Conservation (phyloP, 2,329 filamentous ascomycete species). For the Pseudogymnoascus sp. region DNA sequence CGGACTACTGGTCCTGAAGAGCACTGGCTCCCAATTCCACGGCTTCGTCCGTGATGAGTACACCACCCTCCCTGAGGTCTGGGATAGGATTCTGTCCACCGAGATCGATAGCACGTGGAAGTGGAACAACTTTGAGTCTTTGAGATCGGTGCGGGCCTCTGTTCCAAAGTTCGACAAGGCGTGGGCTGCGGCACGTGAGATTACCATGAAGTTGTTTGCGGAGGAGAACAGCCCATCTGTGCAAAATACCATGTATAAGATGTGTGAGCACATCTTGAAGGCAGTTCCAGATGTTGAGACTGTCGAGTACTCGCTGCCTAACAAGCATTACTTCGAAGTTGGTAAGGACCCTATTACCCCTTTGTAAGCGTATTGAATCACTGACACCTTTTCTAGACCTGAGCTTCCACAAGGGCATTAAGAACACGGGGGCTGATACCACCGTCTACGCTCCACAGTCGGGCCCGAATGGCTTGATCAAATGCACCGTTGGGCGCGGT, state of each 20-base stretch:
- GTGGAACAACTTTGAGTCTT: slow-evolving; percentile 63
- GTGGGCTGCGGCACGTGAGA: slow-evolving; percentile 66
- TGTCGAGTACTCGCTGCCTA: slow-evolving; percentile 79
- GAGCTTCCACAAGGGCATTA: slow-evolving; percentile 89
- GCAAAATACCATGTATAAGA: slow-evolving; percentile 98
- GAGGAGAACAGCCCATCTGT: slow-evolving; percentile 86
- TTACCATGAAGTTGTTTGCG: slow-evolving; percentile 88
- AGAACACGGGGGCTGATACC: slow-evolving; percentile 92
- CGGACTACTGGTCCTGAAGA: slow-evolving; percentile 85
- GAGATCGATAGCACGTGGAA: slow-evolving; percentile 82
- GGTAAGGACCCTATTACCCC: slow-evolving; percentile 42
- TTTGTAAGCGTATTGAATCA: slow-evolving; percentile 10
- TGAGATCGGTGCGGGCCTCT: slow-evolving; percentile 58
- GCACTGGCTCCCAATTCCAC: slow-evolving; percentile 92
- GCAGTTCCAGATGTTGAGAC: slow-evolving; percentile 61
- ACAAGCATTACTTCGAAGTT: slow-evolving; percentile 99
- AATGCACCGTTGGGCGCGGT: slow-evolving; percentile 69
- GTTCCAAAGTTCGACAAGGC: slow-evolving; percentile 66
- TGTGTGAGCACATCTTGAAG: slow-evolving; percentile 79
- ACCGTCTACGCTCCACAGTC: slow-evolving; percentile 93
- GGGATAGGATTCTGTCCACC: slow-evolving; percentile 92
- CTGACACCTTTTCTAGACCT: slow-evolving; percentile 51
- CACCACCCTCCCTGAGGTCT: slow-evolving; percentile 81
- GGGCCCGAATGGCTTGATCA: slow-evolving; percentile 89
- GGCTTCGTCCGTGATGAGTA: slow-evolving; percentile 89